Conservation (phyloP, 441 rosid species). For the Erodium texanum region DNA sequence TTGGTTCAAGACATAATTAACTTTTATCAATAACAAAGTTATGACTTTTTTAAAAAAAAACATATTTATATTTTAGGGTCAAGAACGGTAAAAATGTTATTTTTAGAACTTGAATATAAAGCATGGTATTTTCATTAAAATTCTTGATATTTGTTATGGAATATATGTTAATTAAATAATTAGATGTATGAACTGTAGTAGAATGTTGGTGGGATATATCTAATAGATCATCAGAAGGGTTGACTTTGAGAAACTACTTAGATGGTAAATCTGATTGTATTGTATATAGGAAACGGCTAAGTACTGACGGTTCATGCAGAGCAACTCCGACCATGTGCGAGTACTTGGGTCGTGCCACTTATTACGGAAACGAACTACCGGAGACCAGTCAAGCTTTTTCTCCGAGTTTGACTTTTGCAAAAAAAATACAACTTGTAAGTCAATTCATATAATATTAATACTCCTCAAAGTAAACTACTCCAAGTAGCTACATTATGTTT, state of each 20-base stretch:
- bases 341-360: not conserved
- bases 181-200: no score
- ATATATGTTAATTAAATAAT: no score
- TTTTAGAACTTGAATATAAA: no score
- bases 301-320: not conserved
- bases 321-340: not conserved
- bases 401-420: not conserved
- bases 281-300: not conserved
- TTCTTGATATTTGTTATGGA: no score
- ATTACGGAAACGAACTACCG: not conserved
- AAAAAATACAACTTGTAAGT: constrained; percentile 4
- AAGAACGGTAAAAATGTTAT: no score
- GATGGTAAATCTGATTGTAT: not conserved
- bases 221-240: not conserved
- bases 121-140: no score
- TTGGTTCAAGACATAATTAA: no score
- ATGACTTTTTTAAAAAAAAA: no score
- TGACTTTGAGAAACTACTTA: not conserved
- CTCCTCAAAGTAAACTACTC: not conserved
- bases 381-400: not conserved
- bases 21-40: no score
- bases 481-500: not conserved
- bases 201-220: not conserved
- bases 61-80: no score
- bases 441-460: not conserved